These are phyloP conservation scores for Penicillium expansum DNA, from an alignment of 2,329 filamentous ascomycete genomes.

Conservation along the genomic window DNA sequence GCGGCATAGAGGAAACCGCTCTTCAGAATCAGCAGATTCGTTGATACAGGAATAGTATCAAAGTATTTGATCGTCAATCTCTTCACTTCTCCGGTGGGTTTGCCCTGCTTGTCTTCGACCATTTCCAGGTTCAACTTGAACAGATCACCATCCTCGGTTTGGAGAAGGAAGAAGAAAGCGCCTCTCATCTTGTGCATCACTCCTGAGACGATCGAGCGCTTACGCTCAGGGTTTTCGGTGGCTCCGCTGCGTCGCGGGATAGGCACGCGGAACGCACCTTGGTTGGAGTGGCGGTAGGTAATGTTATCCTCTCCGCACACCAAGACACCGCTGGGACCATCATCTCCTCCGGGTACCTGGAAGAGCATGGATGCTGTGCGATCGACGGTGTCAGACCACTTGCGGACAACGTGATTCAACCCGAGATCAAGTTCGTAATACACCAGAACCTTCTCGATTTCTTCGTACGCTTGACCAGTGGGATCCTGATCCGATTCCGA, in stretches of 20 bases:
- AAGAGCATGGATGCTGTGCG: conserved; percentile 85
- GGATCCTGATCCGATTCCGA: conserved; percentile 87
- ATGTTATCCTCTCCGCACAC: conserved; percentile 94
- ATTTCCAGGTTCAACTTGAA: conserved; percentile 97
- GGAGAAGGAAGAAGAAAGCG: conserved; percentile 94
- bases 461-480: conserved; percentile 74
- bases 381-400: conserved; percentile 93
- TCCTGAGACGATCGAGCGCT: conserved; percentile 80
- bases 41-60: conserved; percentile 86
- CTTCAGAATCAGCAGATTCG: conserved; percentile 86
- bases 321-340: conserved; percentile 90
- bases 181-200: conserved; percentile 98
- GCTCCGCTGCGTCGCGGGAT: conserved; percentile 84
- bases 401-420: conserved; percentile 92
- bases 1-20: conserved; percentile 93
- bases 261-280: conserved; percentile 81
- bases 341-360: conserved; percentile 88
- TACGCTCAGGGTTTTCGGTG: conserved; percentile 88
- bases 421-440: conserved; percentile 98
- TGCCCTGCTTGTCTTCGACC: conserved; percentile 72
- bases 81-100: conserved; percentile 75
- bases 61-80: conserved; percentile 95
- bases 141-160: conserved; percentile 95
- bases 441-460: conserved; percentile 84
- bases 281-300: conserved; percentile 95